phyloP scores from a whole-genome alignment of 1,284 basidiomycete genomes.

The Wolfiporia cocos region DNA sequence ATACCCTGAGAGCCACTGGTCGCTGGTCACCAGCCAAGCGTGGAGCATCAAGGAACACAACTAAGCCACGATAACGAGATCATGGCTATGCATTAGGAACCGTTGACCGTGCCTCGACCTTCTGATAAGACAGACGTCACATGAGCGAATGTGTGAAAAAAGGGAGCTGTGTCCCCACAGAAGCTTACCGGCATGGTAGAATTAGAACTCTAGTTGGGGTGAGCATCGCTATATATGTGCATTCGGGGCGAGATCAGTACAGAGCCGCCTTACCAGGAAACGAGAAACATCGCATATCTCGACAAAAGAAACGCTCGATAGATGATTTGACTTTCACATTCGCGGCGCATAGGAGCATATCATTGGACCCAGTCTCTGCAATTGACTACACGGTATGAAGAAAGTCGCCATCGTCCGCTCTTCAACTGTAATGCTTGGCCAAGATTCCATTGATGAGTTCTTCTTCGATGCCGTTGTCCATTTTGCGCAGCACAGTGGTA shows the following conservation, averaged over 20 bases:
- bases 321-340: background rate
- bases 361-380: background rate
- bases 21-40: no score
- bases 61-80: no score
- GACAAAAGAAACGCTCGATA: background rate
- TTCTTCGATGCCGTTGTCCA: conserved; percentile 35
- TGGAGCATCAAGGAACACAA: no score
- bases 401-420: no score
- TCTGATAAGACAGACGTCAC: no score
- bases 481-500: conserved; percentile 22
- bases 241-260: background rate
- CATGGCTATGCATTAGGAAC: no score
- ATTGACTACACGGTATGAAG: background rate
- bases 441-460: conserved; percentile 38
- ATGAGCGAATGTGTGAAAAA: no score
- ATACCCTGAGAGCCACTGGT: background rate
- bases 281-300: background rate
- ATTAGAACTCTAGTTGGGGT: no score
- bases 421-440: conserved; percentile 38
- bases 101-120: no score
- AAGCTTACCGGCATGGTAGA: no score
- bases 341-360: background rate
- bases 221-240: no score
- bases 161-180: no score
- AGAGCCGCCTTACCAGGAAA: background rate